Base-by-base conservation (phyloP, 2,329 filamentous ascomycete species). In the Tolypocladium inflatum region DNA sequence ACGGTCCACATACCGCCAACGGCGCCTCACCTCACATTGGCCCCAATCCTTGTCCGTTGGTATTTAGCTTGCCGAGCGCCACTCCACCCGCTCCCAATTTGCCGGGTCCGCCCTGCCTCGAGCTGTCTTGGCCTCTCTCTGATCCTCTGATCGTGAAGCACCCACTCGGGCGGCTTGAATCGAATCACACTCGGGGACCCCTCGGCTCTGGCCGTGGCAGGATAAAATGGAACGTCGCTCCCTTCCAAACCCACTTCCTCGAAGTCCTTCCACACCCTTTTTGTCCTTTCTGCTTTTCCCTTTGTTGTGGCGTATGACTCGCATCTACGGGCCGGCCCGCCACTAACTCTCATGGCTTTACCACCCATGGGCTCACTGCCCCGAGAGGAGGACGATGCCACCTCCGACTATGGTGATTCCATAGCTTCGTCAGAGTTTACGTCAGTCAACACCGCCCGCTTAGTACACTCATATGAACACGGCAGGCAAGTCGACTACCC, bases 381-480 rank as follows among this genome's bases (percentile, higher is more conserved):
- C 41, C 60, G 63, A 48, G 56, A 62, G 7, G 67, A 70, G 26
- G 67, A 69, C 55, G 48, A 51, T 33, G 64, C 66, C 60, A 72
- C 71, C 19, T 77, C 75, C 23, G 74, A 76, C 61, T 77, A 76
- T 57, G 69, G 64, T 43, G 71, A 67, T 17, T 76, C 73, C 9
- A 55, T 71, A 48, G 63, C 65, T 26, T 68, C 71, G 13, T 76
- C 74, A 15, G 71, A 74, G 58, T 75, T 76, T 57, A 75, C 74
- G 3, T 75, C 73, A 3, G 67, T 75, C 54, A 70, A 72, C 55
- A 71, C 71, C 7, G 64, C 63, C 10, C 60, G 60, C 26, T 63
- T 68, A 33, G 60, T 70, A 21, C 68, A 75, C 60, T 68, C 68
- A 33, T 73, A 71, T 54, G 70, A 74, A 58, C 67, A 73, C 60